Conservation (phyloP, 768 basidiomycete species). For the Paxillus involutus region DNA sequence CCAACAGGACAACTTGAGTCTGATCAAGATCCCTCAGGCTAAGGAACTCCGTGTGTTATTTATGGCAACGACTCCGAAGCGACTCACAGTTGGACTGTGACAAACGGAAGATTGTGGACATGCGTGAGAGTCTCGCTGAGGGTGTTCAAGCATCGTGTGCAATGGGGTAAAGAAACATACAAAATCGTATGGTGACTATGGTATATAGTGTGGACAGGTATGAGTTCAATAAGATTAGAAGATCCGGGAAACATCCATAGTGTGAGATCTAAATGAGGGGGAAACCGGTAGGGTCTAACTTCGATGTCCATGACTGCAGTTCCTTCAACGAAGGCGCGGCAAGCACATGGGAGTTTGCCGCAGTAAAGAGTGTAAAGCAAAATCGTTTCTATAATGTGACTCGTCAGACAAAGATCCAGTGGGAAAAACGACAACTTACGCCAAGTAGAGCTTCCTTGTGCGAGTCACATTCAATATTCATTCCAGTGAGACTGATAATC, state of each 20-base stretch:
- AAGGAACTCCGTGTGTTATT: too few species aligned
- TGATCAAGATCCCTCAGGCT: too few species aligned
- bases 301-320: conserved; percentile 79
- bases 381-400: conserved; percentile 61
- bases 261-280: conserved; percentile 37
- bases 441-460: conserved; percentile 87
- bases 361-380: conserved; percentile 89
- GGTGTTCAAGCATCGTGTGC: neutral
- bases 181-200: conserved; percentile 19
- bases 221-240: conserved; percentile 19
- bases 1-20: too few species aligned
- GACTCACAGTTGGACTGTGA: too few species aligned
- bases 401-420: conserved; percentile 1
- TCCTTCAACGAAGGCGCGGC: conserved; percentile 83
- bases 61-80: too few species aligned
- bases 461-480: conserved; percentile 82
- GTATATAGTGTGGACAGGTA: conserved; percentile 26
- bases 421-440: conserved; percentile 44
- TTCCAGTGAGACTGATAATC: conserved; percentile 79
- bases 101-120: too few species aligned
- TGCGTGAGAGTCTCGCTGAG: too few species aligned
- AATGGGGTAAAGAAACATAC: conserved; percentile 8
- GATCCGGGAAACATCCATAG: neutral
- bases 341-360: conserved; percentile 89
- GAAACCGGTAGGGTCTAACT: conserved; percentile 80